These are phyloP conservation scores for Tephrocybe sp. DNA, from an alignment of 768 basidiomycete genomes.

Conservation along the genomic window DNA sequence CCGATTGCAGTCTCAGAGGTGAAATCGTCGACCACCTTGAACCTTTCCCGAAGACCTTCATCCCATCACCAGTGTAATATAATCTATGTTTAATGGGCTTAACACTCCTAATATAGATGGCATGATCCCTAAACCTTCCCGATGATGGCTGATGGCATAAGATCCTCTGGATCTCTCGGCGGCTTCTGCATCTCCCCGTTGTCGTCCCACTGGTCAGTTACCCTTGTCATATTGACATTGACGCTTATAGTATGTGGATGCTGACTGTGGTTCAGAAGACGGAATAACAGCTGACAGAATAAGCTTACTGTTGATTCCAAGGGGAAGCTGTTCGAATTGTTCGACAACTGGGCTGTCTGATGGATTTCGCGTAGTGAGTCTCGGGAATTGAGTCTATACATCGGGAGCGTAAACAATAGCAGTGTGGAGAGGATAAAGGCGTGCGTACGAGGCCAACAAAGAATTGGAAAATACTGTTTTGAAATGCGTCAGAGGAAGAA, in stretches of 20 bases:
- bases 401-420: background rate
- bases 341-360: background rate
- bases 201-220: background rate
- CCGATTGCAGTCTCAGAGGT: too few relatives aligned
- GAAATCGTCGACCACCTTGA: too few relatives aligned
- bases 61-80: too few relatives aligned
- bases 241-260: background rate
- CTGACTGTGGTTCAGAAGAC: background rate
- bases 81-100: too few relatives aligned
- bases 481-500: background rate
- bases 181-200: background rate
- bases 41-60: too few relatives aligned
- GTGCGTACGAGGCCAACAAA: conserved; percentile 14
- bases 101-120: too few relatives aligned
- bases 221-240: background rate
- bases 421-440: background rate
- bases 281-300: background rate
- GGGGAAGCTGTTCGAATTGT: background rate
- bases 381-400: conserved; percentile 14
- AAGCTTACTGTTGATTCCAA: background rate
- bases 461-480: conserved; percentile 15
- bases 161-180: too few relatives aligned
- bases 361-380: background rate
- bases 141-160: too few relatives aligned
- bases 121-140: too few relatives aligned